Evolutionary conservation across 2,329 filamentous ascomycete species (phyloP), one percentile per base, ranked within the genome.

Genomic region (Talaromyces sp.): DNA sequence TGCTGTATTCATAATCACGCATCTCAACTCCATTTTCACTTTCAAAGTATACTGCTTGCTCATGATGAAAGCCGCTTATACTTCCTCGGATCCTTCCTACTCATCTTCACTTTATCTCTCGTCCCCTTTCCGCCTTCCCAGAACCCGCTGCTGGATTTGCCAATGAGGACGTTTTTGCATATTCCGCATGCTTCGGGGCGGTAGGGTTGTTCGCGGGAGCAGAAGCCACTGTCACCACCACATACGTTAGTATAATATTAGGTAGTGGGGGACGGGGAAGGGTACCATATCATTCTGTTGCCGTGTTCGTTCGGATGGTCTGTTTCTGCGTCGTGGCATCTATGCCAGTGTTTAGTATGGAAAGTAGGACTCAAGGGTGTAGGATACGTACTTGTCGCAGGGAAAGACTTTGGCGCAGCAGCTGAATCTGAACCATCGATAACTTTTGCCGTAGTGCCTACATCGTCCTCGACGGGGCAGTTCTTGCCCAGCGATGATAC

Each of bases 71-170:
- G 15, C 8, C 64, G 53, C 11, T 66, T 66, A 62, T 66, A 66
- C 53, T 66, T 66, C 17, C 64, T 62, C 34, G 64, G 60, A 81
- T 81, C 81, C 78, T 92, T 92, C 67, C 88, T 83, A 71, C 87
- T 91, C 91, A 93, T 93, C 72, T 84, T 79, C 36, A 78, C 79
- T 76, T 83, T 86, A 73, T 93, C 90, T 67, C 91, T 82, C n/a
- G 91, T 93, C 1, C 91, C 91, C 75, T 90, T 92, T 1, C 92
- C 92, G 11, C 92, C 92, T 80, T 96, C 92, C 92, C 92, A 96
- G 78, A 93, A 96, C 0, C 92, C 92, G 51, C 81, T 81, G 7
- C 81, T 81, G 2, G 86, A 86, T 72, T 87, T 89, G 69, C 90
- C 88, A 61, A 93, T 84, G 13, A 95, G 84, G 59, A 84, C 85